Percentiles rank a stretch among this genome's conserved stretches.
phyloP scores from a whole-genome alignment of 2,329 filamentous ascomycete genomes.

The Boeremia exigua region DNA sequence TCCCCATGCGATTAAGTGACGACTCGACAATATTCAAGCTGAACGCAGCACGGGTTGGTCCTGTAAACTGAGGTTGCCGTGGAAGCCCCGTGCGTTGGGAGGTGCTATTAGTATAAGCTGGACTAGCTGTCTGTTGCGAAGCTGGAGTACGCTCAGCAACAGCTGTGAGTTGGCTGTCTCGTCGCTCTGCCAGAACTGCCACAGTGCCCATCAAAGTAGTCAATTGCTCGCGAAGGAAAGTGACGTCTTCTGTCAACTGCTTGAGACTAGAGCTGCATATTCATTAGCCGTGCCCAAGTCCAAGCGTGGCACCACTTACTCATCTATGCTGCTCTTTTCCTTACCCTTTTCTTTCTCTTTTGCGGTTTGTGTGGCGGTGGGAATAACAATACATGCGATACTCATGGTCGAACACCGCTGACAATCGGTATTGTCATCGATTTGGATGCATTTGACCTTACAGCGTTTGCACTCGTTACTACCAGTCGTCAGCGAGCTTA shows the following conservation, averaged over 20 bases:
- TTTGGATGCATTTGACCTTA: slow-evolving; percentile 25
- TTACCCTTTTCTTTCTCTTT: slow-evolving; percentile 18
- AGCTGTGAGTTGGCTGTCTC: background rate
- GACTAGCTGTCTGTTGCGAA: slow-evolving; percentile 11
- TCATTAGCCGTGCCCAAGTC: background rate
- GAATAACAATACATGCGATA: slow-evolving; percentile 19
- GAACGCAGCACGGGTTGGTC: slow-evolving; percentile 28
- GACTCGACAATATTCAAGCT: slow-evolving; percentile 30
- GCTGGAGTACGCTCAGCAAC: slow-evolving; percentile 3
- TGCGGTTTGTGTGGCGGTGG: slow-evolving; percentile 16
- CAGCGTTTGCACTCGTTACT: slow-evolving; percentile 30
- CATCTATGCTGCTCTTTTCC: slow-evolving; percentile 4
- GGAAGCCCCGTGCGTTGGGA: slow-evolving; percentile 13
- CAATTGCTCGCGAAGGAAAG: slow-evolving; percentile 21
- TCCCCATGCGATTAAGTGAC: slow-evolving; percentile 23
- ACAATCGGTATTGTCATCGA: slow-evolving; percentile 18
- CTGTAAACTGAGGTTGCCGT: slow-evolving; percentile 26
- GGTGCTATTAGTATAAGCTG: slow-evolving; percentile 8
- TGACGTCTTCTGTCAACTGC: slow-evolving; percentile 21
- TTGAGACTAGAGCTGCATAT: slow-evolving; percentile 8
- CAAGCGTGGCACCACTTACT: background rate
- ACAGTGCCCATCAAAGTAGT: slow-evolving; percentile 17
- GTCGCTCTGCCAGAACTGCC: slow-evolving; percentile 9
- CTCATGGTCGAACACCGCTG: slow-evolving; percentile 24
- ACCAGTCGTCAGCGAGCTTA: background rate